Base-by-base conservation (phyloP, 768 basidiomycete species). In the Lactifluus piperatus region DNA sequence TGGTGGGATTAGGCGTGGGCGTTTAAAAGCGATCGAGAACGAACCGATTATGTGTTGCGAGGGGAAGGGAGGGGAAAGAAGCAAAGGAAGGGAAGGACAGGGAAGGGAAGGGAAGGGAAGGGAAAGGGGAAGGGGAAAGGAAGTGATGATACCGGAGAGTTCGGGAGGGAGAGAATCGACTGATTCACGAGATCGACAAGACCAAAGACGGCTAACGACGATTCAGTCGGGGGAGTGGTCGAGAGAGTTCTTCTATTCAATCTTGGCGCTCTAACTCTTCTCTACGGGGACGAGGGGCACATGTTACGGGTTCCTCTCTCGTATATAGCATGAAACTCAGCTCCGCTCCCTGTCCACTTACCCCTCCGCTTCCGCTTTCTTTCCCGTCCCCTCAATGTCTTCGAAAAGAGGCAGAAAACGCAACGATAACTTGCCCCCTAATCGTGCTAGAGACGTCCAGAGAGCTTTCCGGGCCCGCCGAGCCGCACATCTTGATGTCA, bases 321-420 rank as follows among this genome's bases (percentile, higher is more conserved):
- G 62, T 63, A 64, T 58, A 58, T 62, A 62, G 56, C 57, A 58
- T 64, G 51, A 45, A 48, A 70, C 64, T 65, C 60, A 54, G 55
- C 62, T 71, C 67, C 70, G 62, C 68, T 70, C 67, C 64, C 69
- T 67, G 70, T 67, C 68, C 66, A 56, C 67, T 68, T 69, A 64
- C 66, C 70, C 65, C 68, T 64, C 69, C 70, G 64, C 65, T 60
- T 66, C 65, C 66, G 66, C 65, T 60, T 48, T 58, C 51, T 53
- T 32, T 54, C 58, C 57, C 54, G 61, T 43, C 32, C 60, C 46
- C 50, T 11, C 57, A 56, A 90, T 88, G 86, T 90, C 88, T 66
- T 90, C 88, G 62, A 92, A 91, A 75, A 84, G 90, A 68, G 91
- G 90, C 62, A 81, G 90, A 68, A 91, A 91, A 68, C 77, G 89